Conservation (phyloP, 2,329 filamentous ascomycete genomes). For the Eutypella sp. region DNA sequence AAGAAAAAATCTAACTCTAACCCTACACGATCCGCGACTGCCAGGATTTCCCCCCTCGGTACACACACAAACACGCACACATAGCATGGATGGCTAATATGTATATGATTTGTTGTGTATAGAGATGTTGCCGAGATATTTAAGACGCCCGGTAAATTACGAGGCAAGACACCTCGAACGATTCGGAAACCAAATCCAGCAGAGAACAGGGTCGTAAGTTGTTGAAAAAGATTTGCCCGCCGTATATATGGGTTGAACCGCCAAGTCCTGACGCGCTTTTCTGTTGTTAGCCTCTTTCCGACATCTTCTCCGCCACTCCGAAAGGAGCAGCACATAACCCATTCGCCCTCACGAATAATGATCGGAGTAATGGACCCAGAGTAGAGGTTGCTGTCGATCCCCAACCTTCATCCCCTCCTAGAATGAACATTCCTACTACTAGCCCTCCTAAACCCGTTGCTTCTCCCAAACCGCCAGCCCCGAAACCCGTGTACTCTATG, state of each 20-base stretch:
- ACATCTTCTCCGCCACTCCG: slow-evolving; percentile 52
- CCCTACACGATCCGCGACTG: too few species aligned
- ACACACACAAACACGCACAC: neutral
- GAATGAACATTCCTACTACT: slow-evolving; percentile 28
- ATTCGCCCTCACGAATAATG: slow-evolving; percentile 43
- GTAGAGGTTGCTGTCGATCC: slow-evolving; percentile 56
- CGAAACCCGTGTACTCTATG: slow-evolving; percentile 29
- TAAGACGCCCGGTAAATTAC: slow-evolving; percentile 82
- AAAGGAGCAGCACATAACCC: slow-evolving; percentile 50
- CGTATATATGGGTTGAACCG: slow-evolving; percentile 1
- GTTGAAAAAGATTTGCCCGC: slow-evolving; percentile 3
- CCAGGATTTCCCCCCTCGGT: neutral
- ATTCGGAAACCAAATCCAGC: slow-evolving; percentile 53
- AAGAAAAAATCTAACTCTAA: too few species aligned
- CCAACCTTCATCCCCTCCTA: slow-evolving; percentile 23
- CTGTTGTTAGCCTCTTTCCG: slow-evolving; percentile 57
- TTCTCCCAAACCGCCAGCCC: slow-evolving; percentile 23
- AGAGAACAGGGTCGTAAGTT: slow-evolving; percentile 60
- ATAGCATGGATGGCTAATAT: too few species aligned
- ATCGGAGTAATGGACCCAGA: slow-evolving; percentile 50
- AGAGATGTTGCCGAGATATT: slow-evolving; percentile 95
- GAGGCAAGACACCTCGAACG: slow-evolving; percentile 75
- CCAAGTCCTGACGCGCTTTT: slow-evolving; percentile 8
- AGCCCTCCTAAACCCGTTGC: slow-evolving; percentile 30
- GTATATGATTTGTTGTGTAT: too few species aligned